These are phyloP conservation scores for Articulospora tetracladia DNA, from an alignment of 495 filamentous ascomycete species.

Conservation along the genomic window DNA sequence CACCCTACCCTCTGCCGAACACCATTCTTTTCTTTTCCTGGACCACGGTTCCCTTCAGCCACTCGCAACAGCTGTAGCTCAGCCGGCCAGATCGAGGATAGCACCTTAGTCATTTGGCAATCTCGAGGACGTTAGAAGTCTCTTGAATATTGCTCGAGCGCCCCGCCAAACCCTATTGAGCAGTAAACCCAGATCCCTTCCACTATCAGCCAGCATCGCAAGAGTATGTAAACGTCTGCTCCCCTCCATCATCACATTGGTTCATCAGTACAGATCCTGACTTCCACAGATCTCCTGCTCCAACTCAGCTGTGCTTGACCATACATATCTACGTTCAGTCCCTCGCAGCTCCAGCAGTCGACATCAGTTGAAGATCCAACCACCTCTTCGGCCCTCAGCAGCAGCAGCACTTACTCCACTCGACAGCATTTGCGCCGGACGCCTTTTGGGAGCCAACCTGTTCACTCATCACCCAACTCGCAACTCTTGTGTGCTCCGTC, in stretches of 20 bases:
- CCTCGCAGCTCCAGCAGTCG: neutral
- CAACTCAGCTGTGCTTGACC: neutral
- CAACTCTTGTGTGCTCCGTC: neutral
- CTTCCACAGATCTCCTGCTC: slow-evolving; percentile 14
- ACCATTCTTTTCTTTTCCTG: slow-evolving; percentile 18
- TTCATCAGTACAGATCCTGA: slow-evolving; percentile 15
- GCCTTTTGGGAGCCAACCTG: neutral
- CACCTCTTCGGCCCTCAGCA: neutral
- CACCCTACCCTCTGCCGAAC: slow-evolving; percentile 16
- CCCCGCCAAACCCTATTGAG: slow-evolving; percentile 19
- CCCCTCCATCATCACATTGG: slow-evolving; percentile 7
- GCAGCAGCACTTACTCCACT: neutral
- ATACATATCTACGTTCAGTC: neutral
- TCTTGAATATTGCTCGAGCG: slow-evolving; percentile 17
- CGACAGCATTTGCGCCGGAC: slow-evolving; percentile 23
- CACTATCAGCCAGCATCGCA: slow-evolving; percentile 9
- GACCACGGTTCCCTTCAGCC: slow-evolving; percentile 10
- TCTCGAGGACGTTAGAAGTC: slow-evolving; percentile 14
- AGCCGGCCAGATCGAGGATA: slow-evolving; percentile 15
- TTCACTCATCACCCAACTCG: neutral
- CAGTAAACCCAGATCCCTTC: slow-evolving; percentile 9
- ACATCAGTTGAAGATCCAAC: neutral
- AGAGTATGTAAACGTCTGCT: slow-evolving; percentile 20
- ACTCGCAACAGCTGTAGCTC: slow-evolving; percentile 17
- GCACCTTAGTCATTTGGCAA: slow-evolving; percentile 15